Evolutionary conservation across 108 stramenopile species (phyloP).

Genomic region (Cyclostephanos tholiformis): DNA sequence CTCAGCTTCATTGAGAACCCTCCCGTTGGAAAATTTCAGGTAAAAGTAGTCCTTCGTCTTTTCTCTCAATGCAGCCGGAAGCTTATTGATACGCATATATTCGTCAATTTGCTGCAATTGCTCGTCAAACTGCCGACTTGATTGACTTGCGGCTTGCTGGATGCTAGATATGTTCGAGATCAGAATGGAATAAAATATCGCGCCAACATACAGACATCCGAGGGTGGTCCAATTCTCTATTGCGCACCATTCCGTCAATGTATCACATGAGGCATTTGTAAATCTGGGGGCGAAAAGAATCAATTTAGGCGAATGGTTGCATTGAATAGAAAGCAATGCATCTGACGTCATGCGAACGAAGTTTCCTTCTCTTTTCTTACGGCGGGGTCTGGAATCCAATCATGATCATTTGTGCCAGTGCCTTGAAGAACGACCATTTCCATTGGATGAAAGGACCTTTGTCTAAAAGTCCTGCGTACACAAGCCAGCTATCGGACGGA

Average conservation of each 20-base stretch:
- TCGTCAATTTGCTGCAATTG: constrained; percentile 59
- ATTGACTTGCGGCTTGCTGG: constrained; percentile 59
- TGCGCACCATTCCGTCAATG: constrained; percentile 55
- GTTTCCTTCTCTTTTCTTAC: constrained; percentile 18
- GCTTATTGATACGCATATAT: constrained; percentile 69
- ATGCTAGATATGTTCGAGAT: constrained; percentile 67
- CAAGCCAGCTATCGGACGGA: constrained; percentile 63
- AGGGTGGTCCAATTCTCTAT: constrained; percentile 70
- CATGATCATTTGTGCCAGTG: constrained; percentile 74
- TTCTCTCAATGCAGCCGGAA: constrained; percentile 59
- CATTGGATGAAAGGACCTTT: constrained; percentile 46
- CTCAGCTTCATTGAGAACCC: constrained; percentile 60
- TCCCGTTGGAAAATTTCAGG: constrained; percentile 62
- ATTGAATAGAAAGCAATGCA: not conserved
- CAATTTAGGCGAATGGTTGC: not conserved
- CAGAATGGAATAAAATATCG: constrained; percentile 67
- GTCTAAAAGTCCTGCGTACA: constrained; percentile 49
- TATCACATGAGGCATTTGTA: constrained; percentile 60
- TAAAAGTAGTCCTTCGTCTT: constrained; percentile 69
- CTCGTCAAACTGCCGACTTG: constrained; percentile 63
- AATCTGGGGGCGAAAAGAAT: constrained; percentile 26
- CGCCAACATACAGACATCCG: constrained; percentile 60
- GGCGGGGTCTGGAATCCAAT: constrained; percentile 77
- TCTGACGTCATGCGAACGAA: not conserved
- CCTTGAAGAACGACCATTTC: constrained; percentile 70